Conservation (phyloP, 768 basidiomycete genomes). For the Boletus coccyginus region DNA sequence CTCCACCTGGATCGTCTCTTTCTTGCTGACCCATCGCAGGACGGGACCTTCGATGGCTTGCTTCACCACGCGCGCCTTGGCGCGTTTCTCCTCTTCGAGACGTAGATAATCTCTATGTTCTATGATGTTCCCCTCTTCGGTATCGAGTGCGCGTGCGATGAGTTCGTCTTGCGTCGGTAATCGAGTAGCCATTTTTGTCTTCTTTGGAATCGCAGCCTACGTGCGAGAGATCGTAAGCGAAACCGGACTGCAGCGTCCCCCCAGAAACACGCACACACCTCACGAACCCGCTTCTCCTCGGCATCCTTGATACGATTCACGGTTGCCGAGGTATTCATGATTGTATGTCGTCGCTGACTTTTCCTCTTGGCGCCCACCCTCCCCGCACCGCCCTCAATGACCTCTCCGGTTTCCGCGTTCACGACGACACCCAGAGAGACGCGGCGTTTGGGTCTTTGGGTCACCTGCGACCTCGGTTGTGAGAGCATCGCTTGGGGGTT, state of each 20-base stretch:
- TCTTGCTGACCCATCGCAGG: constrained; percentile 67
- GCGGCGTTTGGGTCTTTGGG: constrained; percentile 39
- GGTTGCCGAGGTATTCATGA: constrained; percentile 69
- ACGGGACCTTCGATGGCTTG: constrained; percentile 62
- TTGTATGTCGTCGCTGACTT: constrained; percentile 65
- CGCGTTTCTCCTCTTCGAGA: constrained; percentile 79
- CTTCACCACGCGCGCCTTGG: constrained; percentile 57
- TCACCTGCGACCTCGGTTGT: constrained; percentile 23
- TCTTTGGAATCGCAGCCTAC: constrained; percentile 62
- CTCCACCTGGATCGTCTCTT: constrained; percentile 53
- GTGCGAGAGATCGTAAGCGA: not conserved
- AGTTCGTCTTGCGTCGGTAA: constrained; percentile 78
- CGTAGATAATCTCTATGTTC: constrained; percentile 79
- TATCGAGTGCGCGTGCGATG: constrained; percentile 78
- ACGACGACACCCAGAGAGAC: constrained; percentile 55
- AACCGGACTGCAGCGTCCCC: not conserved
- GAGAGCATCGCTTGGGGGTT: constrained; percentile 47
- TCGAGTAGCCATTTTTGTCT: constrained; percentile 49
- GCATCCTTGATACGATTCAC: constrained; percentile 62
- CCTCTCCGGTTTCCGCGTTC: constrained; percentile 61
- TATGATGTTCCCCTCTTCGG: constrained; percentile 79
- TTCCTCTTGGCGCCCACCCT: constrained; percentile 38
- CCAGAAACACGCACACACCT: not conserved
- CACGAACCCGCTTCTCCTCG: constrained; percentile 56
- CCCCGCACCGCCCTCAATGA: constrained; percentile 36